phyloP scores from a whole-genome alignment of 345 rosid genomes.

The Populus ilicifolia region DNA sequence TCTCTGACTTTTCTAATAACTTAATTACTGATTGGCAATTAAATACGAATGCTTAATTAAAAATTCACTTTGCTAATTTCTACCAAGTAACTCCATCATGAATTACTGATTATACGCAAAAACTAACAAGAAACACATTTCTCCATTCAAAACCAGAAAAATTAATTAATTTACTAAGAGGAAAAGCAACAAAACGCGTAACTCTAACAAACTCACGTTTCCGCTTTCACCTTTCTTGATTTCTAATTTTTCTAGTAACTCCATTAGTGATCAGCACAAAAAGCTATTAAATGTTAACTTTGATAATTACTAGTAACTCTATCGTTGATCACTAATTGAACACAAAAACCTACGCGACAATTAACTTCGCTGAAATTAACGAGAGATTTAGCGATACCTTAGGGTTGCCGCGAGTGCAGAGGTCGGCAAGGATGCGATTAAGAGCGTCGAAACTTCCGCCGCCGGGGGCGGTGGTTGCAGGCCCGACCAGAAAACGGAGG shows the following conservation, averaged over 20 bases:
- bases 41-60: background rate
- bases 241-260: background rate
- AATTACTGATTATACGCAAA: background rate
- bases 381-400: conserved; percentile 42
- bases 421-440: conserved; percentile 77
- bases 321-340: background rate
- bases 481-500: conserved; percentile 18
- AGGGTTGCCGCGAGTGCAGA: conserved; percentile 69
- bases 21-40: background rate
- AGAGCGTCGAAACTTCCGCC: conserved; percentile 74
- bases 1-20: background rate
- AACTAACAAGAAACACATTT: background rate
- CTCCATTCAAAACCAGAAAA: background rate
- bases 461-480: conserved; percentile 29
- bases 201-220: background rate
- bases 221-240: background rate
- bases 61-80: background rate
- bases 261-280: background rate
- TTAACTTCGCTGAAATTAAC: background rate
- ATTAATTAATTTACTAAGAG: background rate
- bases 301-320: background rate
- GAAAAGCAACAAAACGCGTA: background rate
- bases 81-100: background rate
- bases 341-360: background rate
- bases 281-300: background rate